Evolutionary conservation across 164 flowering plant species (phyloP).

Genomic region (Vitis riparia): DNA sequence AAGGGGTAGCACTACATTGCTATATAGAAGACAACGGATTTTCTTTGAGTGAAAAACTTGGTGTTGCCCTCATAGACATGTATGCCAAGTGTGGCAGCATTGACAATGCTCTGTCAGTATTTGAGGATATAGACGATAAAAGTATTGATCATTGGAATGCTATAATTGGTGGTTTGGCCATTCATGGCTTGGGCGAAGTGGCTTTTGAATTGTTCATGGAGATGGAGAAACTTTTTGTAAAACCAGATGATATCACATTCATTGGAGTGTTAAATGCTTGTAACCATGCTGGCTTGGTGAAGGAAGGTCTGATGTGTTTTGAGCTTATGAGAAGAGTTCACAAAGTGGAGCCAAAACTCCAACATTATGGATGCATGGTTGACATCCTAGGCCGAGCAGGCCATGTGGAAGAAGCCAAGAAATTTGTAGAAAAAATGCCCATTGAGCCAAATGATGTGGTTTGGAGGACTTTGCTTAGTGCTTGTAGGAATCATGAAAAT

Average conservation of each 20-base stretch:
- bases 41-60: slow-evolving; percentile 41
- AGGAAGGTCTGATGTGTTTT: slow-evolving; percentile 64
- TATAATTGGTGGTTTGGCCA: slow-evolving; percentile 71
- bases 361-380: slow-evolving; percentile 79
- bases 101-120: slow-evolving; percentile 43
- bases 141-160: slow-evolving; percentile 72
- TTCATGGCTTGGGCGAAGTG: slow-evolving; percentile 57
- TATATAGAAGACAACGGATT: slow-evolving; percentile 40
- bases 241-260: slow-evolving; percentile 77
- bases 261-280: slow-evolving; percentile 66
- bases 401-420: slow-evolving; percentile 47
- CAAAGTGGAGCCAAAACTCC: slow-evolving; percentile 53
- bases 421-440: slow-evolving; percentile 57
- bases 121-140: slow-evolving; percentile 34
- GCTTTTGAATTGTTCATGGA: slow-evolving; percentile 60
- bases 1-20: slow-evolving; percentile 44
- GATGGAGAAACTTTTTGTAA: slow-evolving; percentile 44
- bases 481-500: slow-evolving; percentile 44
- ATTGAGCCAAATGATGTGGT: slow-evolving; percentile 62
- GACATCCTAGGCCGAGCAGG: slow-evolving; percentile 72
- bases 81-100: slow-evolving; percentile 75
- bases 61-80: slow-evolving; percentile 72
- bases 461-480: slow-evolving; percentile 66
- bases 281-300: slow-evolving; percentile 65
- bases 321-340: slow-evolving; percentile 62